phyloP scores from a whole-genome alignment of 257 asterid genomes.

The Leonotis leonurus region DNA sequence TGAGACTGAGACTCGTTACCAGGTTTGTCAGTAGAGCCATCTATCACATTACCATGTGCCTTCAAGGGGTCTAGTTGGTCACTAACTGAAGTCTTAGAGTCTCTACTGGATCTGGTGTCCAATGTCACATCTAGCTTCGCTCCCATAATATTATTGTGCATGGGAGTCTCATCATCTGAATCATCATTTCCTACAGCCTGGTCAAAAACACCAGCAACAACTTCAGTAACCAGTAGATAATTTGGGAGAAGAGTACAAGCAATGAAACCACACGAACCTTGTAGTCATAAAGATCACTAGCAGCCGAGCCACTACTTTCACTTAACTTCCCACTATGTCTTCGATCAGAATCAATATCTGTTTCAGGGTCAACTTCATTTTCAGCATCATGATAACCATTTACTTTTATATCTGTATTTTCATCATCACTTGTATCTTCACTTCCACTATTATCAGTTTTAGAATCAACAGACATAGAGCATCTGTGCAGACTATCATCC shows the following conservation, averaged over 20 bases:
- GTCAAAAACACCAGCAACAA: slow-evolving; percentile 20
- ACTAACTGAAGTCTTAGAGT: slow-evolving; percentile 38
- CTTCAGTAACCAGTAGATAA: slow-evolving; percentile 11
- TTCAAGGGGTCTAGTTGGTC: slow-evolving; percentile 48
- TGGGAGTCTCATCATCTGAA: slow-evolving; percentile 54
- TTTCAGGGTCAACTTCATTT: slow-evolving; percentile 71
- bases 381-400: slow-evolving; percentile 92
- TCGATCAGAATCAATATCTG: slow-evolving; percentile 68
- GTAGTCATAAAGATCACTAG: slow-evolving; percentile 82
- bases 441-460: slow-evolving; percentile 75
- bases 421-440: slow-evolving; percentile 80
- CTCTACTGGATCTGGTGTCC: slow-evolving; percentile 35
- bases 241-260: background rate
- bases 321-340: slow-evolving; percentile 88
- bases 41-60: slow-evolving; percentile 34
- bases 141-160: slow-evolving; percentile 24
- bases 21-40: slow-evolving; percentile 33
- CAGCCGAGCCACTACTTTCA: slow-evolving; percentile 89
- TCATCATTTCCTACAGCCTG: slow-evolving; percentile 76
- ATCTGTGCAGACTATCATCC: slow-evolving; percentile 80
- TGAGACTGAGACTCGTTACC: slow-evolving; percentile 77
- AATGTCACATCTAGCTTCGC: slow-evolving; percentile 28
- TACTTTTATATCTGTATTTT: slow-evolving; percentile 51
- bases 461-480: slow-evolving; percentile 86
- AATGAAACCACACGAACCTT: slow-evolving; percentile 37